These are phyloP conservation scores for Hemileccinum impolitum DNA, from an alignment of 768 basidiomycete species.

Conservation along the genomic window DNA sequence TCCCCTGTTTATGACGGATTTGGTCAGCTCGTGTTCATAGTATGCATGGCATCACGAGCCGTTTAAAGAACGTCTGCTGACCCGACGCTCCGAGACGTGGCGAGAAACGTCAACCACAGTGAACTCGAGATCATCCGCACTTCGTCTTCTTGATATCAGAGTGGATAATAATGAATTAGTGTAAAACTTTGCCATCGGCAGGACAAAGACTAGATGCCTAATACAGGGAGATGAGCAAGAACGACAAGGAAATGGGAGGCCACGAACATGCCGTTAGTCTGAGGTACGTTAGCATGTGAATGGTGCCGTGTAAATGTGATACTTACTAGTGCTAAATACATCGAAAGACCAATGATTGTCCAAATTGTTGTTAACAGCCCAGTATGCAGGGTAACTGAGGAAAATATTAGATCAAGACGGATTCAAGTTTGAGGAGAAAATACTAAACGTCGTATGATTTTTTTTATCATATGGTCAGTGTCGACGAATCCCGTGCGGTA, in stretches of 20 bases:
- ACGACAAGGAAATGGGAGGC: background rate
- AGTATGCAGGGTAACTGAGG: slow-evolving; percentile 39
- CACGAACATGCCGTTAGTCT: slow-evolving; percentile 23
- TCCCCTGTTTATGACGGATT: slow-evolving; percentile 6
- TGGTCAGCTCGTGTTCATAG: slow-evolving; percentile 7
- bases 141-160: slow-evolving; percentile 29
- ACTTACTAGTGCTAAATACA: slow-evolving; percentile 25
- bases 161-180: slow-evolving; percentile 36
- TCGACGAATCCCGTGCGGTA: slow-evolving; percentile 34
- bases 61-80: slow-evolving; percentile 7
- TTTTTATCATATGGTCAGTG: slow-evolving; percentile 38
- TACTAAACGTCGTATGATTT: slow-evolving; percentile 32
- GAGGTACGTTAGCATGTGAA: slow-evolving; percentile 3
- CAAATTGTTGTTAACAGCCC: slow-evolving; percentile 38
- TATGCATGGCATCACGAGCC: background rate
- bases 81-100: slow-evolving; percentile 17
- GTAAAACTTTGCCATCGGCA: slow-evolving; percentile 34
- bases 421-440: background rate
- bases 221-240: background rate
- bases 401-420: background rate
- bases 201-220: slow-evolving; percentile 31
- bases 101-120: slow-evolving; percentile 20
- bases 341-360: slow-evolving; percentile 31
- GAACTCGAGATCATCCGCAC: slow-evolving; percentile 15
- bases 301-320: background rate